Evolutionary conservation across 2,329 filamentous ascomycete genomes (phyloP).

Genomic region (Colletotrichum magnum): DNA sequence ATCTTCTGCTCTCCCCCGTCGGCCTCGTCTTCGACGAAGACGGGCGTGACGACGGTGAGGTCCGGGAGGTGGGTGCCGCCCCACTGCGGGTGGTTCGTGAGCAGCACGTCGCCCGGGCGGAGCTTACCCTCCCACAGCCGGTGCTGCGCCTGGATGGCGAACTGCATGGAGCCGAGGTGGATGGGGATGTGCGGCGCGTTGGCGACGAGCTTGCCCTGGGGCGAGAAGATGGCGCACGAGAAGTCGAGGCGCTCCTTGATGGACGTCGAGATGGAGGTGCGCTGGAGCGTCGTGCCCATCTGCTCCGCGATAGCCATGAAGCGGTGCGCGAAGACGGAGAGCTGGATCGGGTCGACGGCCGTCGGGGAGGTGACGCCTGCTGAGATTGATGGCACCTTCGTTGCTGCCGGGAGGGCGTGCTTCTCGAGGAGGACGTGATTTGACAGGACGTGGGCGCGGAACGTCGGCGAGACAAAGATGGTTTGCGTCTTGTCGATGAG

Average conservation of each 20-base stretch:
- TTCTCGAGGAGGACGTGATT: constrained; percentile 51
- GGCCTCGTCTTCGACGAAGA: constrained; percentile 48
- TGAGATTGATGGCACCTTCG: background rate
- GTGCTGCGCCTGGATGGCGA: constrained; percentile 56
- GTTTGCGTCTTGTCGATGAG: constrained; percentile 51
- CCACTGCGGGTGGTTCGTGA: constrained; percentile 55
- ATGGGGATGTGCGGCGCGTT: constrained; percentile 58
- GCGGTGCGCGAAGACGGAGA: constrained; percentile 68
- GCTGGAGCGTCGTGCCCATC: constrained; percentile 70
- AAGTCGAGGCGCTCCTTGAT: constrained; percentile 61
- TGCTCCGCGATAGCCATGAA: constrained; percentile 74
- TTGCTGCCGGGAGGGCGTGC: background rate
- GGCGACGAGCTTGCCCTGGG: constrained; percentile 57
- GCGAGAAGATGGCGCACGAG: constrained; percentile 58
- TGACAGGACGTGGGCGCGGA: constrained; percentile 47
- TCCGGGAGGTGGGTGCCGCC: constrained; percentile 59
- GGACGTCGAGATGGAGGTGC: constrained; percentile 67
- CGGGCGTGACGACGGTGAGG: constrained; percentile 57
- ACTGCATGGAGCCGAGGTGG: constrained; percentile 59
- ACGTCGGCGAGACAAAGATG: constrained; percentile 46
- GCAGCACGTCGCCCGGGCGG: constrained; percentile 55
- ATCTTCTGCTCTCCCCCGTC: constrained; percentile 40
- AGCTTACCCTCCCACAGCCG: constrained; percentile 51
- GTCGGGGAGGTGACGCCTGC: background rate
- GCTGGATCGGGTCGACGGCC: constrained; percentile 62